Conservation (phyloP, 2,329 filamentous ascomycete species). For the Camillea tinctor region DNA sequence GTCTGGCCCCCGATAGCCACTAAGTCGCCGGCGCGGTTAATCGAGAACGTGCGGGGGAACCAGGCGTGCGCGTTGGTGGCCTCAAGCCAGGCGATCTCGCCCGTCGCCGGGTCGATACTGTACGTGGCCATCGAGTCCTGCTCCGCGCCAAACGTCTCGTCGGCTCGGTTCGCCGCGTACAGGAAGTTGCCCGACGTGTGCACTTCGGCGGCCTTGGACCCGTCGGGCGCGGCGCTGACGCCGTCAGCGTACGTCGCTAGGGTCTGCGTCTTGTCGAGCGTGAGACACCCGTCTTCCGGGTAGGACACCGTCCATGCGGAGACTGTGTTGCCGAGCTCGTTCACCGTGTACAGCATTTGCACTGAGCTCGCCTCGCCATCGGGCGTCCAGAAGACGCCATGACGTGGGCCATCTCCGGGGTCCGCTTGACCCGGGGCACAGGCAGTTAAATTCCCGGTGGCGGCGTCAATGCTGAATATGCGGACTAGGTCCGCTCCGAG, state of each 20-base stretch:
- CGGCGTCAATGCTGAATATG: constrained; percentile 49
- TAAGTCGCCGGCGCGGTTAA: constrained; percentile 58
- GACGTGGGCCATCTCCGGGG: constrained; percentile 51
- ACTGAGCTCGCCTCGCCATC: constrained; percentile 25
- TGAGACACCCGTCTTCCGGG: constrained; percentile 42
- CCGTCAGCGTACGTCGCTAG: constrained; percentile 46
- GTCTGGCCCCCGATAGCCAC: constrained; percentile 65
- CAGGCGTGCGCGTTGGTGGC: constrained; percentile 56
- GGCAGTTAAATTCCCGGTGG: constrained; percentile 43
- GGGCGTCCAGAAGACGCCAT: constrained; percentile 49
- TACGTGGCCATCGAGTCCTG: constrained; percentile 58
- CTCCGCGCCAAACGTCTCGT: constrained; percentile 52
- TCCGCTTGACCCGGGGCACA: constrained; percentile 42
- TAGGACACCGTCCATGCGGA: constrained; percentile 50
- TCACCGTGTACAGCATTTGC: constrained; percentile 40
- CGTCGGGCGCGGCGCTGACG: constrained; percentile 37
- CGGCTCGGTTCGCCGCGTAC: constrained; percentile 62
- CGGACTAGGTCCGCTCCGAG: constrained; percentile 55
- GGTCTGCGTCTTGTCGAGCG: constrained; percentile 44
- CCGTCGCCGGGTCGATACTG: constrained; percentile 43
- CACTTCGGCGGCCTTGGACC: constrained; percentile 56
- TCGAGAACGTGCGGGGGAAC: constrained; percentile 61
- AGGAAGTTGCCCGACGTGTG: constrained; percentile 53
- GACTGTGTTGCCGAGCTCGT: constrained; percentile 50
- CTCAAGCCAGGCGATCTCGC: constrained; percentile 51